Conservation (phyloP, 78 protist genomes). For the Chrysochromulina parva region DNA sequence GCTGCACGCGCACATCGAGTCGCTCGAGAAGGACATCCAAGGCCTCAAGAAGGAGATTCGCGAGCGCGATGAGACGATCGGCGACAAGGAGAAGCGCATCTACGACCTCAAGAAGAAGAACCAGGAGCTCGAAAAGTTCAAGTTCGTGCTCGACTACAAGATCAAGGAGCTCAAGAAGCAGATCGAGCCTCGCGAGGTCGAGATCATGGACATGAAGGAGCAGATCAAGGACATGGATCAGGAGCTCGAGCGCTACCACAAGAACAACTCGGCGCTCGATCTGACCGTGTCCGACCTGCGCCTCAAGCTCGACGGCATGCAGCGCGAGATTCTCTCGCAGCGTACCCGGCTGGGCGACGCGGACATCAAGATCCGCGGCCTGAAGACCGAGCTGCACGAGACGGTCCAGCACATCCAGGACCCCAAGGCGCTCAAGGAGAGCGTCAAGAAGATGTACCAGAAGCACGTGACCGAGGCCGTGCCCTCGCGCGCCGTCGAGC, state of each 20-base stretch:
- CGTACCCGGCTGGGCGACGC: constrained; percentile 6
- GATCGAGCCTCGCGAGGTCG: constrained; percentile 78
- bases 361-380: not conserved
- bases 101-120: constrained; percentile 85
- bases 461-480: constrained; percentile 22
- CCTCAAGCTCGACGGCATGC: constrained; percentile 39
- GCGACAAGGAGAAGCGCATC: constrained; percentile 77
- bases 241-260: constrained; percentile 54
- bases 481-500: constrained; percentile 1
- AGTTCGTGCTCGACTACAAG: constrained; percentile 82
- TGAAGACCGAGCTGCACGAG: constrained; percentile 53
- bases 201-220: constrained; percentile 52
- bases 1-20: not conserved
- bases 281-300: constrained; percentile 34
- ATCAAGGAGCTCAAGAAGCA: constrained; percentile 79
- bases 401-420: constrained; percentile 63
- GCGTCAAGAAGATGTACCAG: constrained; percentile 39
- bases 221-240: constrained; percentile 69
- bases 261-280: constrained; percentile 44
- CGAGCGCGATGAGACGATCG: constrained; percentile 79
- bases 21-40: constrained; percentile 39
- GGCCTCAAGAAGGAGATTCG: constrained; percentile 52
- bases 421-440: constrained; percentile 49
- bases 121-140: constrained; percentile 62
- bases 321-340: constrained; percentile 31